Base-by-base conservation (phyloP, 2,329 filamentous ascomycete genomes). In the Anthostomella pinea region DNA sequence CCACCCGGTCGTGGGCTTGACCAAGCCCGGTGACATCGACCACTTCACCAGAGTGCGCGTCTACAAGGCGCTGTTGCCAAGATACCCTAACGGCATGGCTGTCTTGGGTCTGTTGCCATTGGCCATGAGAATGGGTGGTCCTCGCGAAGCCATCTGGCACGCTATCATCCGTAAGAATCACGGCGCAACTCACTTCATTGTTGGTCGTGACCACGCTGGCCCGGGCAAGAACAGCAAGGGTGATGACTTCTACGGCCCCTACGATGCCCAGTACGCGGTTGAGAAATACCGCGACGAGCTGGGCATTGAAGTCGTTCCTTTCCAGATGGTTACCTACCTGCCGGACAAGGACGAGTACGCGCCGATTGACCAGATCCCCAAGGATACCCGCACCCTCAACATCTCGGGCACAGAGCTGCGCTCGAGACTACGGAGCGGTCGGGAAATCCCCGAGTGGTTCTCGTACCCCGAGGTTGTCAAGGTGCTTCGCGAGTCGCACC, bases 151-250 rank as follows among this genome's bases (percentile, higher is more conserved):
- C 53, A 89, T 98, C 71, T 98, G 93, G 93, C 93, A 98, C 75
- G 93, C 93, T 60, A 95, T 98, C 59, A 98, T 98, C 76, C 89
- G 93, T 64, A 98, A 97, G 83, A 98, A 98, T 71, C 90, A 96
- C 72, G 93, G 93, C 58, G 89, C 91, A 30, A 97, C 93, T 11
- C 93, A 98, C 77, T 98, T 98, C 76, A 98, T 98, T 57, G 90
- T 98, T 51, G 93, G 93, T 44, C 88, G 93, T 72, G 93, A 98
- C 71, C 93, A 98, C 70, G 93, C 93, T 51, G 93, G 93, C 32
- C 93, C 93, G 28, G 93, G 93, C 60, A 96, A 95, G 80, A 97
- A 97, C 81, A 94, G 87, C 75, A 82, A 91, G 70, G 93, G 93
- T 41, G 82, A 87, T 57, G 93, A 98, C 64, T 94, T 96, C 73